phyloP scores from a whole-genome alignment of 495 filamentous ascomycete genomes.

The Sabuloglossum arenarium region DNA sequence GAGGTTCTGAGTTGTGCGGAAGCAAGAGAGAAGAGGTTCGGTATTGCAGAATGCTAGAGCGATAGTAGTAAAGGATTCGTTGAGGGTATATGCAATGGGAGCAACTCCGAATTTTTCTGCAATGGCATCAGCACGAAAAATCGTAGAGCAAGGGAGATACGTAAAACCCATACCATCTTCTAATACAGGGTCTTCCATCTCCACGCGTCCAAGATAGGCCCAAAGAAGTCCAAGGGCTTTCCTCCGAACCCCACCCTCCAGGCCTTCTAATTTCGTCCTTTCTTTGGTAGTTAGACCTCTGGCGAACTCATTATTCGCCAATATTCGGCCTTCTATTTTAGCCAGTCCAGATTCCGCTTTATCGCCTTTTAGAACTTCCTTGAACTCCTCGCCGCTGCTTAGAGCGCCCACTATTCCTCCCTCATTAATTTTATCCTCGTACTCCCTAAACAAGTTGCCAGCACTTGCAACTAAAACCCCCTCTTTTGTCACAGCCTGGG shows the following conservation, averaged over 20 bases:
- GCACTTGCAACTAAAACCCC: conserved; percentile 78
- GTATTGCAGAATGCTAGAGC: conserved; percentile 73
- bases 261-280: conserved; percentile 39
- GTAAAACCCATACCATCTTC: conserved; percentile 40
- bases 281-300: conserved; percentile 48
- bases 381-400: conserved; percentile 67
- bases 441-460: conserved; percentile 82
- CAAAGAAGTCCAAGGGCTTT: conserved; percentile 82
- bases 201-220: conserved; percentile 81
- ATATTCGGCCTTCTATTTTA: conserved; percentile 61
- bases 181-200: conserved; percentile 47
- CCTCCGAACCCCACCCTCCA: conserved; percentile 50
- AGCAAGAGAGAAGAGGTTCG: conserved; percentile 61
- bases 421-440: conserved; percentile 60
- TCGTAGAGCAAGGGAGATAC: not conserved
- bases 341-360: conserved; percentile 52
- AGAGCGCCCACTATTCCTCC: conserved; percentile 60
- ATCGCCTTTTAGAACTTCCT: conserved; percentile 46
- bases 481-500: conserved; percentile 77
- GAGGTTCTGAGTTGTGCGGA: conserved; percentile 58
- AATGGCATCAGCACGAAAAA: not conserved
- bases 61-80: conserved; percentile 71
- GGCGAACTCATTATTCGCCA: conserved; percentile 29
- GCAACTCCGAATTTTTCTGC: conserved; percentile 55
- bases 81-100: conserved; percentile 65